Conservation (phyloP, 192 early-diverging fungal species). For the Linnemannia hyalina region DNA sequence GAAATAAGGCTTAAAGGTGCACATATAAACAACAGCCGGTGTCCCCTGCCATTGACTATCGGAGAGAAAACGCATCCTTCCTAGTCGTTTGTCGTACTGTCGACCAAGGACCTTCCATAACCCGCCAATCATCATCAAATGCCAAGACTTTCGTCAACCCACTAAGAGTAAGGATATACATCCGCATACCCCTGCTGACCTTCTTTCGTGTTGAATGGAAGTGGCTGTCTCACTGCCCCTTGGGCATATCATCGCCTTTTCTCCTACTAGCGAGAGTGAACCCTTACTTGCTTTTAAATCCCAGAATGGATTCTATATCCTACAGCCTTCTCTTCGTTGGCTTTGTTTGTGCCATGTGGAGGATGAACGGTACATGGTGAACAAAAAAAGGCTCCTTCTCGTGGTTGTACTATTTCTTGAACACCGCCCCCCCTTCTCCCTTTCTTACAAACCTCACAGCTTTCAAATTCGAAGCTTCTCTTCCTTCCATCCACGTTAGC, state of each 20-base stretch:
- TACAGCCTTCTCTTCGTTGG: conserved; percentile 6
- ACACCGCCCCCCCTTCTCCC: background rate
- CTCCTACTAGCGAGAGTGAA: background rate
- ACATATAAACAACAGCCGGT: background rate
- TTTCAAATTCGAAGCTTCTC: background rate
- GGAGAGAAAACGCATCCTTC: background rate
- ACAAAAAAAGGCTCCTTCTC: too few species aligned
- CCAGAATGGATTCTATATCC: background rate
- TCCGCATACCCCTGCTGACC: background rate
- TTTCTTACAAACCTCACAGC: background rate
- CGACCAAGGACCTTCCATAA: background rate
- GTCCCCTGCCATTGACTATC: background rate
- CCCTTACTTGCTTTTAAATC: background rate
- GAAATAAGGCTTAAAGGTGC: background rate
- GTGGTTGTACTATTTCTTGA: background rate
- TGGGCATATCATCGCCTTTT: background rate
- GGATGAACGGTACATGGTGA: too few species aligned
- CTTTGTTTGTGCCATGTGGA: conserved; percentile 17
- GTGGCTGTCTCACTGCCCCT: background rate
- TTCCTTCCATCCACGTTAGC: background rate
- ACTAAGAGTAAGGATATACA: too few species aligned
- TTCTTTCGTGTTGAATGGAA: background rate
- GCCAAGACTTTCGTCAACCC: conserved; percentile 1
- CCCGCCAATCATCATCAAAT: background rate
- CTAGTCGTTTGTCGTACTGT: background rate